Base-by-base conservation (phyloP, 441 rosid genomes). In the Cnidoscolus chayamansa region DNA sequence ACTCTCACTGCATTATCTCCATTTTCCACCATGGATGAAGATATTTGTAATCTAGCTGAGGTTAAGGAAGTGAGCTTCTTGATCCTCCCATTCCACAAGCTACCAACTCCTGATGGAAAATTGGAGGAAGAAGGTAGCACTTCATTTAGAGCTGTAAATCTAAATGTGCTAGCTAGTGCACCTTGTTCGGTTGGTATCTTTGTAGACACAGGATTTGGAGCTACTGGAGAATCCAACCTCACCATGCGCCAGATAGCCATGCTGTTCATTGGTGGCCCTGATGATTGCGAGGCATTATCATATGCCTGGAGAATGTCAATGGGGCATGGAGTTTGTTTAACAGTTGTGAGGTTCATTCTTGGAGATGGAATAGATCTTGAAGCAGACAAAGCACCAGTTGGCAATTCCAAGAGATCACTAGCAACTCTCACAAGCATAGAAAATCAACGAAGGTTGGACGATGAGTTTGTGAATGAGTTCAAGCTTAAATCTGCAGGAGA, bases 201-300 rank as follows among this genome's bases (percentile, higher is more conserved):
- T 30, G 66, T 86, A 2, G 76, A 82, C 74, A 77, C 79, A 20
- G 87, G 84, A 9, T 60, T 75, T 5, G 68, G 77, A 1, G 8
- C 40, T 16, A 19, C 59, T 7, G 62, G 67, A 2, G 72, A 74
- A n/a, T 56, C 78, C 0, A 60, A 59, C 11, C 62, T 17, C 56
- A 47, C 66, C 0, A 31, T 64, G 45, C 72, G 77, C 10, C 74
- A 58, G 45, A 17, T 84, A 0, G 71, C 68, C 12, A 58, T 78
- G 76, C 3, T 82, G 19, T 86, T 86, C 67, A 16, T 86, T 3
- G 86, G 87, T 0, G 89, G 87, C 16, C 86, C 78, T 1, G 89
- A 86, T 40, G 87, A 86, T 68, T 81, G 89, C 0, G 87, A 84
- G 57, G 87, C 89, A 1, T 68, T 86, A 12, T 75, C 83, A 1